Conservation (phyloP, 2,329 filamentous ascomycete species). For the Phyllosticta citribraziliensis region DNA sequence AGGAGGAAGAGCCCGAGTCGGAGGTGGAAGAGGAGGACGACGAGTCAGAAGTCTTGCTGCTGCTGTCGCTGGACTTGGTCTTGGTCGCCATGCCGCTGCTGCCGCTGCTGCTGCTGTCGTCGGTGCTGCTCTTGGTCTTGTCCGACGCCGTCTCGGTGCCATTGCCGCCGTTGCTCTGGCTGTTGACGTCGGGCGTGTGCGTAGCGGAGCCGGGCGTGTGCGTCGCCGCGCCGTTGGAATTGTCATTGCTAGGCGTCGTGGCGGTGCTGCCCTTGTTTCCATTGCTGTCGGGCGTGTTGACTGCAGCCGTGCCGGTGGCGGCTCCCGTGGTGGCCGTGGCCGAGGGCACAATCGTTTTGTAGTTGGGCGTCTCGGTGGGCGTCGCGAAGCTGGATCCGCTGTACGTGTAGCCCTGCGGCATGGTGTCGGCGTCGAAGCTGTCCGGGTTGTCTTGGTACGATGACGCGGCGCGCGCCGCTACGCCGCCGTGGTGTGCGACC, state of each 20-base stretch:
- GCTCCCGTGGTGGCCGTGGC: background rate
- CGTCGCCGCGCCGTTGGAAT: background rate
- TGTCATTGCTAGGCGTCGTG: background rate
- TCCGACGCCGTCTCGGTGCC: background rate
- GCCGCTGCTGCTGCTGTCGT: background rate
- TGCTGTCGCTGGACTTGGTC: background rate
- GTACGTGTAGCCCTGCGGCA: conserved; percentile 8
- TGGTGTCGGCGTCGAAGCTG: conserved; percentile 11
- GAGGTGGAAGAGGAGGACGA: background rate
- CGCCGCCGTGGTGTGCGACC: conserved; percentile 4
- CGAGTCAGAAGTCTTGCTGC: background rate
- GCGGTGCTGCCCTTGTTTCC: background rate
- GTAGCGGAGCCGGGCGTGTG: background rate
- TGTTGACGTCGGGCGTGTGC: background rate
- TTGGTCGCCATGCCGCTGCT: background rate
- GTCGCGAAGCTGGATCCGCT: background rate
- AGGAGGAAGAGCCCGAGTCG: background rate
- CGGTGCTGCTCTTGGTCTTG: background rate
- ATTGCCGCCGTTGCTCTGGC: background rate
- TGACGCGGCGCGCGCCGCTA: conserved; percentile 5
- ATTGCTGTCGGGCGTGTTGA: background rate
- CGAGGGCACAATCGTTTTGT: background rate
- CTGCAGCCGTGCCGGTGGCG: background rate
- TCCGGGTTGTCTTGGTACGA: conserved; percentile 5
- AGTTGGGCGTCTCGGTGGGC: background rate